These are phyloP conservation scores for Pterocarpus santalinus DNA, from an alignment of 306 rosid species.

Conservation along the genomic window DNA sequence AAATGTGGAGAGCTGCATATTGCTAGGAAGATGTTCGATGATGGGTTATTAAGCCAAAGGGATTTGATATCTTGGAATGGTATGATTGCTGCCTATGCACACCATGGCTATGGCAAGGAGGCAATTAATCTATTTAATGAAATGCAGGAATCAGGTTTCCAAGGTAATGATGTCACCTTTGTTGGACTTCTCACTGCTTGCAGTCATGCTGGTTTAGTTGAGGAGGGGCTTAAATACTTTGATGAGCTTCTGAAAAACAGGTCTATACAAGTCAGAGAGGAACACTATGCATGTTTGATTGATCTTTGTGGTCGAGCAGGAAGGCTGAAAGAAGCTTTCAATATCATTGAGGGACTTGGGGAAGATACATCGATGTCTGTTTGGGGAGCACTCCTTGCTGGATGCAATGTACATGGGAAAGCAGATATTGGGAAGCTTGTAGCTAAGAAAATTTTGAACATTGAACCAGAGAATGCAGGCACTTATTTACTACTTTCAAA, in stretches of 20 bases:
- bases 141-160: conserved; percentile 55
- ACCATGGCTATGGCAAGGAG: conserved; percentile 58
- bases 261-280: conserved; percentile 53
- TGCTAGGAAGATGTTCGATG: conserved; percentile 63
- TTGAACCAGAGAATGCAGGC: conserved; percentile 54
- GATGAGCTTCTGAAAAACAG: conserved; percentile 46
- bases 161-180: conserved; percentile 59
- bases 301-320: conserved; percentile 65
- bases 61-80: conserved; percentile 66
- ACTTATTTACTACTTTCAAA: conserved; percentile 53
- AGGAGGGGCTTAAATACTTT: conserved; percentile 58
- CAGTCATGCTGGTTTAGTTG: conserved; percentile 62
- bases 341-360: conserved; percentile 53
- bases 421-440: conserved; percentile 53
- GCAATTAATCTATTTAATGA: conserved; percentile 53
- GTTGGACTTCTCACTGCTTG: conserved; percentile 63
- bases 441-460: conserved; percentile 48
- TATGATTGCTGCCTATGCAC: conserved; percentile 64
- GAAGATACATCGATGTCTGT: conserved; percentile 47
- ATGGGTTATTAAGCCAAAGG: conserved; percentile 51
- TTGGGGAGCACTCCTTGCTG: conserved; percentile 60
- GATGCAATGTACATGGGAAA: conserved; percentile 57
- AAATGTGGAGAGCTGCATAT: conserved; percentile 58
- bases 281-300: conserved; percentile 59
- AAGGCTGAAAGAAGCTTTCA: conserved; percentile 54